Conservation (phyloP, 768 basidiomycete genomes). For the Rhodosporidiobolus odoratus region DNA sequence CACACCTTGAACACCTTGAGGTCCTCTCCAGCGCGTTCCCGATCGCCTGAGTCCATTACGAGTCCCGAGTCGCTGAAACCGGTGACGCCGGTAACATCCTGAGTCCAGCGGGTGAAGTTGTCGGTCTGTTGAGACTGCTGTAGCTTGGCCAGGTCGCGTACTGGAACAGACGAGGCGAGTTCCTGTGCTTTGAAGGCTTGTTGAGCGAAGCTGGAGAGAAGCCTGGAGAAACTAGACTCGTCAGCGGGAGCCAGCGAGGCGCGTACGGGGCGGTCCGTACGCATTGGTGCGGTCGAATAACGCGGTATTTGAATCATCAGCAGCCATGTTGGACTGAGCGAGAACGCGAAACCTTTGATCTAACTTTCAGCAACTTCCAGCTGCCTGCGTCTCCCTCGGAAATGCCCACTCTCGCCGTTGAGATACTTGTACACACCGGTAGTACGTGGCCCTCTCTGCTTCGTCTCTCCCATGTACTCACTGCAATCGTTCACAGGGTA, state of each 20-base stretch:
- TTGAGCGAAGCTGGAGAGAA: constrained; percentile 4
- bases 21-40: constrained; percentile 13
- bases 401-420: no score
- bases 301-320: background rate
- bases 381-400: background rate
- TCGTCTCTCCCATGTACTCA: background rate
- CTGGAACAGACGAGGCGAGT: background rate
- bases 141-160: background rate
- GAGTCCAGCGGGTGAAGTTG: constrained; percentile 26
- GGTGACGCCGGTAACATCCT: constrained; percentile 14
- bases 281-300: constrained; percentile 21
- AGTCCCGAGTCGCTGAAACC: constrained; percentile 21
- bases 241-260: background rate
- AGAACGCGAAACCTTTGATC: background rate
- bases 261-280: background rate
- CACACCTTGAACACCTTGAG: constrained; percentile 36
- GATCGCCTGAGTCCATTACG: constrained; percentile 22
- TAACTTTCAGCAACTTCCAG: no score
- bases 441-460: background rate
- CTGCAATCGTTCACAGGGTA: background rate
- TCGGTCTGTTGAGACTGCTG: constrained; percentile 7
- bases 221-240: constrained; percentile 1
- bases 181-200: constrained; percentile 11
- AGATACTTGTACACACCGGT: background rate
- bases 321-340: background rate